phyloP scores from a whole-genome alignment of 2,329 filamentous ascomycete species.

The Fusarium protoensiforme region DNA sequence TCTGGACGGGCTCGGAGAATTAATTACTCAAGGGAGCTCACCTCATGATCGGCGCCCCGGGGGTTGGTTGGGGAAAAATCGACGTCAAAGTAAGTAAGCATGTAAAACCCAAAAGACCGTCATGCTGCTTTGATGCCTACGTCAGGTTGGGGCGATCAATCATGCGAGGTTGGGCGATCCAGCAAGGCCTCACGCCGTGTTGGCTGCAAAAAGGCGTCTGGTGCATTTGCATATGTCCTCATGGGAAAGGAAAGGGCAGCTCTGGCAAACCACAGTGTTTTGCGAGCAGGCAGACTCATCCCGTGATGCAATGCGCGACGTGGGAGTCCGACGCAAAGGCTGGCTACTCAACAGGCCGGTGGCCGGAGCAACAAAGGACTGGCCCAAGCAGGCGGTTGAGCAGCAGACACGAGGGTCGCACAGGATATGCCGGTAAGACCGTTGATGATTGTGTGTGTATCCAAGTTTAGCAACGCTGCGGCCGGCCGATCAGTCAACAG shows the following conservation, averaged over 20 bases:
- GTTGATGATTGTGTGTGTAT: slow-evolving; percentile 2
- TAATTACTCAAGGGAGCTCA: neutral
- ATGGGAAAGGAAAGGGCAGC: neutral
- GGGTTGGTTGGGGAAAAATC: neutral
- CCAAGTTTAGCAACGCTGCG: neutral
- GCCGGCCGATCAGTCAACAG: neutral
- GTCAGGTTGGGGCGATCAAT: slow-evolving; percentile 24
- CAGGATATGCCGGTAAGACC: slow-evolving; percentile 26
- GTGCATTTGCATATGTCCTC: neutral
- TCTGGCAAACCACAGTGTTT: neutral
- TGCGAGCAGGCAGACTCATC: neutral
- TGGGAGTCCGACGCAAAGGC: slow-evolving; percentile 8
- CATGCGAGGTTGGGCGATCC: slow-evolving; percentile 29
- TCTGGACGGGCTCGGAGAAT: neutral
- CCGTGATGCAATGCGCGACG: slow-evolving; percentile 36
- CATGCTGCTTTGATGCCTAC: slow-evolving; percentile 1
- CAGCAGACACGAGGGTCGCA: slow-evolving; percentile 43
- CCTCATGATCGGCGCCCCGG: neutral
- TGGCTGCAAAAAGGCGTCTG: neutral
- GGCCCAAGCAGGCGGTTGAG: slow-evolving; percentile 26
- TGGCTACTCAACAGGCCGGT: slow-evolving; percentile 14
- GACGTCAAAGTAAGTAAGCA: neutral
- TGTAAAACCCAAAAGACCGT: neutral
- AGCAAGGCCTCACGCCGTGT: slow-evolving; percentile 25
- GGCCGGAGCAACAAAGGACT: neutral